A percentile compares a stretch with the other conserved stretches of the same genome.
These are phyloP conservation scores for Lactifluus pinguis DNA, from an alignment of 768 basidiomycete species.

Conservation along the genomic window DNA sequence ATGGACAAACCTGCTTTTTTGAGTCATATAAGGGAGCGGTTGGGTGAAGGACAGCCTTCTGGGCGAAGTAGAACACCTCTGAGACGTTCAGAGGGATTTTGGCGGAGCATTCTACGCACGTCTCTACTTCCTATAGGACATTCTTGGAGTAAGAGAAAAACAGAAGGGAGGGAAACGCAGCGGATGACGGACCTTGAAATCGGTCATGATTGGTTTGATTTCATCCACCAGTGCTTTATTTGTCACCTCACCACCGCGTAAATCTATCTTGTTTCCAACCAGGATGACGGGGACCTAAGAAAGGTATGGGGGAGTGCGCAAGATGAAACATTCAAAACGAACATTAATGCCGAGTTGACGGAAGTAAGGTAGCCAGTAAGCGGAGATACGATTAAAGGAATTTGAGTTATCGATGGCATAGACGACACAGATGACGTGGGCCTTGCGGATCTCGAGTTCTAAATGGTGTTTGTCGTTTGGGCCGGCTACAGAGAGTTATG, in stretches of 20 bases:
- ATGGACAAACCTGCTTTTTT: constrained; percentile 72
- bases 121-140: constrained; percentile 80
- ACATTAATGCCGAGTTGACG: constrained; percentile 94
- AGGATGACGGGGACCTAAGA: constrained; percentile 88
- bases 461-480: constrained; percentile 82
- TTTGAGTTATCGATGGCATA: constrained; percentile 95
- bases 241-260: constrained; percentile 87
- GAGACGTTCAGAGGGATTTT: constrained; percentile 85
- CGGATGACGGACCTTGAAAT: constrained; percentile 73
- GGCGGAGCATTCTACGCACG: constrained; percentile 96
- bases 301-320: neutral
- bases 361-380: constrained; percentile 95
- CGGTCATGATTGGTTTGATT: constrained; percentile 94
- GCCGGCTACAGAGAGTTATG: constrained; percentile 44
- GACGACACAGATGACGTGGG: constrained; percentile 96
- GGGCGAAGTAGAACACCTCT: constrained; percentile 97
- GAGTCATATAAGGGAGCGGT: constrained; percentile 97
- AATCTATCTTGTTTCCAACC: constrained; percentile 97
- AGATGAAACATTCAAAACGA: constrained; percentile 22
- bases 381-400: constrained; percentile 95
- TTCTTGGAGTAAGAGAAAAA: neutral
- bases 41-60: constrained; percentile 94
- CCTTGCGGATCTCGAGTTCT: constrained; percentile 91
- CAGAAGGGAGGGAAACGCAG: neutral
- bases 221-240: constrained; percentile 93